Percentiles rank a stretch among this genome's conserved stretches.
Conservation (phyloP, 441 rosid species). For the Manihot esculenta region DNA sequence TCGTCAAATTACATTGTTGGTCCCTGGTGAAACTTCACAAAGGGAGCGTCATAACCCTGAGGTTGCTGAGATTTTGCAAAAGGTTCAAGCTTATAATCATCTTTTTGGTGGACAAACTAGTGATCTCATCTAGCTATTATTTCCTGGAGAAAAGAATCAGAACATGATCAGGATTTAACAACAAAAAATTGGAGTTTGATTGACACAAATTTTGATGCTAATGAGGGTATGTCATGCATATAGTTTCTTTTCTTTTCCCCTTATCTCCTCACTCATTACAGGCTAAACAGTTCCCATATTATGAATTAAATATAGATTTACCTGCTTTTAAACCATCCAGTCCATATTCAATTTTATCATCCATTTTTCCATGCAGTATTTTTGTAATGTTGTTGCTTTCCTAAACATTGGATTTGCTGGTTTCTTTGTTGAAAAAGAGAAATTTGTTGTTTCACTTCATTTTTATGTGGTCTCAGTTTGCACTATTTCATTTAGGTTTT, state of each 20-base stretch:
- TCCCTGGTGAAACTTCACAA: constrained; percentile 59
- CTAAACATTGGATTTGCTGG: not conserved
- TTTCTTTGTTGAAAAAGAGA: too few relatives aligned
- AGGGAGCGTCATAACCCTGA: constrained; percentile 42
- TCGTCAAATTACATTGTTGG: constrained; percentile 68
- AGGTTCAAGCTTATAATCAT: constrained; percentile 68
- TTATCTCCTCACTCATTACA: not conserved
- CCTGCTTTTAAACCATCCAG: not conserved
- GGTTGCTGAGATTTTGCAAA: constrained; percentile 47
- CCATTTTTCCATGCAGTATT: not conserved
- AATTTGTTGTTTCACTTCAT: not conserved
- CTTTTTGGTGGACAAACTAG: constrained; percentile 53
- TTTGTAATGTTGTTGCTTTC: not conserved
- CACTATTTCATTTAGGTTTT: not conserved
- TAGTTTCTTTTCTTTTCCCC: not conserved
- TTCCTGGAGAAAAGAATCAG: not conserved
- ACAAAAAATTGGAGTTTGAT: not conserved
- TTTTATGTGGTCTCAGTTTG: not conserved
- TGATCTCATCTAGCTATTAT: constrained; percentile 28
- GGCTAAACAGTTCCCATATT: not conserved
- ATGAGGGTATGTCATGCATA: not conserved
- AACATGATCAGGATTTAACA: not conserved
- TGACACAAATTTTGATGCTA: not conserved
- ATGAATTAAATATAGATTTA: not conserved
- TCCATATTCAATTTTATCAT: not conserved